Evolutionary conservation across 208 protist species (phyloP).

Genomic region (Trypanosoma grayi): DNA sequence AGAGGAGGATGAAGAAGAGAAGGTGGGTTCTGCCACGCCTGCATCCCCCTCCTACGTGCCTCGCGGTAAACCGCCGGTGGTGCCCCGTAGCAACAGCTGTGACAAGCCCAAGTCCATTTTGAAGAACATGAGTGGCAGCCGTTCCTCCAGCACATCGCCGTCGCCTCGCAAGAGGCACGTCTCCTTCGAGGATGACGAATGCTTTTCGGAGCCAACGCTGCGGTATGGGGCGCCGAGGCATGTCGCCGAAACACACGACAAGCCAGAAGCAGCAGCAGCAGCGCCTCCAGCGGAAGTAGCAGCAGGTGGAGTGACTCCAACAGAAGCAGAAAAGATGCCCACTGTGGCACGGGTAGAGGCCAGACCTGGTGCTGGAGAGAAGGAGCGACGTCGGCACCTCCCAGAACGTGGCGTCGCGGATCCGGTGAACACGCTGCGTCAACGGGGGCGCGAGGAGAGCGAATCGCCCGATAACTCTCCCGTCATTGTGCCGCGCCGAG

Average conservation of each 20-base stretch:
- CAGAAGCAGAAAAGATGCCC: not conserved
- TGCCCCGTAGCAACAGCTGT: not conserved
- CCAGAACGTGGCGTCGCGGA: too few relatives aligned
- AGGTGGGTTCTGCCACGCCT: too few relatives aligned
- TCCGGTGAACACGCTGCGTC: not conserved
- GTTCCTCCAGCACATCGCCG: not conserved
- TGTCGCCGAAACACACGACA: not conserved
- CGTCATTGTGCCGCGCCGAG: not conserved
- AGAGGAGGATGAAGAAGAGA: too few relatives aligned
- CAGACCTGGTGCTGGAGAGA: not conserved
- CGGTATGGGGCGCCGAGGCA: not conserved
- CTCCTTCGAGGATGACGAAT: slow-evolving; percentile 17
- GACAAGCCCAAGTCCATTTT: slow-evolving; percentile 17
- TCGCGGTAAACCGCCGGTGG: slow-evolving; percentile 8
- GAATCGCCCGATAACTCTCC: not conserved
- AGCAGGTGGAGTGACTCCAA: not conserved
- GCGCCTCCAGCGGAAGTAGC: not conserved
- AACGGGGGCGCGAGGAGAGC: not conserved
- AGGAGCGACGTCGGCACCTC: too few relatives aligned
- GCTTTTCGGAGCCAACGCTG: slow-evolving; percentile 15
- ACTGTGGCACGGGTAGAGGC: not conserved
- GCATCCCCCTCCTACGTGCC: too few relatives aligned
- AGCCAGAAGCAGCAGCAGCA: not conserved
- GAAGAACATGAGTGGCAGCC: not conserved
- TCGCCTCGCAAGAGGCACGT: slow-evolving; percentile 5